Percentiles rank a stretch among this genome's conserved stretches.
Evolutionary conservation across 108 stramenopile genomes (phyloP).

Genomic region (Cyclotella baltica): DNA sequence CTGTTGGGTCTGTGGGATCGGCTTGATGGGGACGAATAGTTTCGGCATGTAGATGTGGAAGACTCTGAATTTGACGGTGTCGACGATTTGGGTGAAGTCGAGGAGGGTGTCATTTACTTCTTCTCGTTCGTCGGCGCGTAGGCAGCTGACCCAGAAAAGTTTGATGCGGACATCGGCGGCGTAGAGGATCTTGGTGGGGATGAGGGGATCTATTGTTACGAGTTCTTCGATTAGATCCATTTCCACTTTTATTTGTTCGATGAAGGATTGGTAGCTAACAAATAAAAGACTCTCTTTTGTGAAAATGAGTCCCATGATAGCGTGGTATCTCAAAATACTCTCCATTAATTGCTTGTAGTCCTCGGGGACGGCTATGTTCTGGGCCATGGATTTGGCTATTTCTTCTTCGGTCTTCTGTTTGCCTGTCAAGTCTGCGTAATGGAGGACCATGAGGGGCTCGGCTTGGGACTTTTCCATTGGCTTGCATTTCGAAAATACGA

Average conservation of each 20-base stretch:
- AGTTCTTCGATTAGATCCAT: neutral
- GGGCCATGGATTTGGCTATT: neutral
- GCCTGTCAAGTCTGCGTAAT: neutral
- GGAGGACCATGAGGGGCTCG: neutral
- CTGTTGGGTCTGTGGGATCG: neutral
- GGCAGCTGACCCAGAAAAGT: neutral
- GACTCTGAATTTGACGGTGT: neutral
- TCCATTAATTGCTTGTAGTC: neutral
- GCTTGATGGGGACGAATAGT: neutral
- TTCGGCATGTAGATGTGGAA: neutral
- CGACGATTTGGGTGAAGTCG: neutral
- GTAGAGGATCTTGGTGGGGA: neutral
- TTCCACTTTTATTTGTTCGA: neutral
- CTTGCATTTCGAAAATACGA: neutral
- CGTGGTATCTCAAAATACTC: neutral
- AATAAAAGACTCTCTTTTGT: neutral
- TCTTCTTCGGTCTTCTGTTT: neutral
- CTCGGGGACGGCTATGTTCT: neutral
- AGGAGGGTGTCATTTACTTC: neutral
- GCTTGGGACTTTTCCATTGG: neutral
- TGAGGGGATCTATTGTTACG: neutral
- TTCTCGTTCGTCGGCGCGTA: neutral
- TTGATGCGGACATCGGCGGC: neutral
- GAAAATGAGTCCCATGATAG: neutral
- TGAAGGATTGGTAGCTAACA: conserved; percentile 1